Base-by-base conservation (phyloP, 169 alveolate species). In the Perkinsus marinus region DNA sequence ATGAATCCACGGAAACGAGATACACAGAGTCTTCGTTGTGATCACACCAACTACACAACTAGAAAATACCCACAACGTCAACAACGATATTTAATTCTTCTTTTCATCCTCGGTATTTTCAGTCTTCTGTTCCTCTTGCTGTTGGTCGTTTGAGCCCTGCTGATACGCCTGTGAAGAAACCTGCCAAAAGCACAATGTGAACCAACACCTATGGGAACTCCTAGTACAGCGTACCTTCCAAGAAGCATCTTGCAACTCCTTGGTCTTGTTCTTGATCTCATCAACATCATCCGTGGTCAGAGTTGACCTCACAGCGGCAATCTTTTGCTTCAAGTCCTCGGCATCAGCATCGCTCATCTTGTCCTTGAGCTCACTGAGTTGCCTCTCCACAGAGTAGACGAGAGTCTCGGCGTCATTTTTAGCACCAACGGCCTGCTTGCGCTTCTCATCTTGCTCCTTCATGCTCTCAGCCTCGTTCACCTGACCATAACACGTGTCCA, bases 391-490 rank as follows among this genome's bases (percentile, higher is more conserved):
- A 43, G 97, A 93, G 95, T 97, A 97, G 57, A 96, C 94, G 90
- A 97, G 95, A 39, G 98, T 94, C 93, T 97, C 99, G 16, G 98
- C 98, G 90, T 98, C 98, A 93, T 98, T 98, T 95, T 97, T 97
- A 39, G 98, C 97, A 93, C 97, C 99, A 34, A 98, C 97, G 39
- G 95, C 93, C 92, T 97, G 98, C 95, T 97, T 98, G 92, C 97
- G 97, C 93, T 96, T 96, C 94, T 97, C 97, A 95, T 99, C 99
- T 68, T 96, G 95, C 92, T 96, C 99, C 96, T 91, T 93, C 90
- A 91, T 91, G 92, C 95, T 95, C 95, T 98, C 99, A 68, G 99
- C 99, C 92, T 98, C 99, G 94, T 97, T 96, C 79, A 98, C 79
- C 79, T 57, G 22, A 2, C 7, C 7, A 57, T 13, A 57, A 2